Evolutionary conservation across 2,329 filamentous ascomycete genomes (phyloP).

Genomic region (Botrytis sinoallii): DNA sequence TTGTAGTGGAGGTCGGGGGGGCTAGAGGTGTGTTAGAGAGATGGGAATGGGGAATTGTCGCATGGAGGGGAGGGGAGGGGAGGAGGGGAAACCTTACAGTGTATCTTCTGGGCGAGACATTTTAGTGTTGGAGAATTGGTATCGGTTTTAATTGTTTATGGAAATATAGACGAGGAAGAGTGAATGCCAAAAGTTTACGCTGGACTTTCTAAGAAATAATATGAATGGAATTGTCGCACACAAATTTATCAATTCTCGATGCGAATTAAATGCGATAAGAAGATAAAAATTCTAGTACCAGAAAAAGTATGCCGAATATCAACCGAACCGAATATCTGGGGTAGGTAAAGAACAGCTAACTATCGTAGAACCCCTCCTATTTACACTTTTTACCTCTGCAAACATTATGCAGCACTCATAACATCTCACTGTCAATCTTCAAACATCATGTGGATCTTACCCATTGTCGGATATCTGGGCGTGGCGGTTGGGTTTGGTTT

Average conservation of each 20-base stretch:
- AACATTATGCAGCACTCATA: conserved; percentile 33
- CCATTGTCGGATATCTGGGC: conserved; percentile 84
- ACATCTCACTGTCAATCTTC: conserved; percentile 2
- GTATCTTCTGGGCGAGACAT: conserved; percentile 98
- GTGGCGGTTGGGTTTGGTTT: conserved; percentile 88
- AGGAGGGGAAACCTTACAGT: conserved; percentile 56
- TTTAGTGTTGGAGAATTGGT: conserved; percentile 39
- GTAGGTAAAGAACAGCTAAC: conserved; percentile 18
- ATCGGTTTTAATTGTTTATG: not conserved
- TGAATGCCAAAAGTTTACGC: not conserved
- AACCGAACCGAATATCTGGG: conserved; percentile 20
- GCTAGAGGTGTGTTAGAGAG: conserved; percentile 44
- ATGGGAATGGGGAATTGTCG: conserved; percentile 24
- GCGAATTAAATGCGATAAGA: conserved; percentile 12
- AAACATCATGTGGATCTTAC: conserved; percentile 78
- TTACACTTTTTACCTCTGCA: not conserved
- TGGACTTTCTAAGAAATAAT: not conserved
- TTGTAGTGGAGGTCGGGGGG: conserved; percentile 97
- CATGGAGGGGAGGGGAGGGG: conserved; percentile 10
- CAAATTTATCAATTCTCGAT: conserved; percentile 2
- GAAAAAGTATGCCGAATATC: conserved; percentile 19
- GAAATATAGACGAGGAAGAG: not conserved
- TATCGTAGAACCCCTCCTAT: not conserved
- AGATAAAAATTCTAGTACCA: conserved; percentile 10
- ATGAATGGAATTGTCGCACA: not conserved